phyloP scores from a whole-genome alignment of 2,329 filamentous ascomycete genomes.

The Cephalotrichum gorgonifer region DNA sequence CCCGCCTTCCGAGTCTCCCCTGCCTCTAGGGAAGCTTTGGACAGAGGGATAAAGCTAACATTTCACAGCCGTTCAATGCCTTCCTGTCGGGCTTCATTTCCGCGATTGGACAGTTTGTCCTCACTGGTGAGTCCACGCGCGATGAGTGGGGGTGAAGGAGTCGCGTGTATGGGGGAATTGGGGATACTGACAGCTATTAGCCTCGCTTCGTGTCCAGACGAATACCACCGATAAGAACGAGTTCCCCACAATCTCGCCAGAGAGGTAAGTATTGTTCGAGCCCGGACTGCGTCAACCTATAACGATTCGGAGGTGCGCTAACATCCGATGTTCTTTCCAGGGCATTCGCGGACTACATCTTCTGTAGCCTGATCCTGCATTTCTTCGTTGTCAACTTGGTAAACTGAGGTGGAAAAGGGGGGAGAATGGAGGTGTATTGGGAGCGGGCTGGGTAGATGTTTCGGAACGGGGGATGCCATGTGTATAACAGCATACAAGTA shows the following conservation, averaged over 20 bases:
- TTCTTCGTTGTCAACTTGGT: slow-evolving; percentile 99
- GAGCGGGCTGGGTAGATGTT: not conserved
- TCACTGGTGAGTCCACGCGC: slow-evolving; percentile 56
- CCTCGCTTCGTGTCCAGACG: slow-evolving; percentile 81
- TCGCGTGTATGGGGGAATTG: no score
- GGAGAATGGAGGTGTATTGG: not conserved
- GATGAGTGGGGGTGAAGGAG: no score
- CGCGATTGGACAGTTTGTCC: slow-evolving; percentile 93
- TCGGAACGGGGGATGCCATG: not conserved
- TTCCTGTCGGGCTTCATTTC: slow-evolving; percentile 93
- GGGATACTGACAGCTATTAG: slow-evolving; percentile 23
- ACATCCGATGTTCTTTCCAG: slow-evolving; percentile 31
- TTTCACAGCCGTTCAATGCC: slow-evolving; percentile 89
- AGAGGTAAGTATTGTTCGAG: slow-evolving; percentile 49
- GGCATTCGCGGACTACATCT: slow-evolving; percentile 92
- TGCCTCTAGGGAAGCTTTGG: no score
- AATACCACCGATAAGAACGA: slow-evolving; percentile 71
- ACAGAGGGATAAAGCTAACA: not conserved
- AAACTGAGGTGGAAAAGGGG: slow-evolving; percentile 48
- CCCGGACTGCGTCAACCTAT: not conserved
- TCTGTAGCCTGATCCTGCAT: slow-evolving; percentile 90
- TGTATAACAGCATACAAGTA: slow-evolving; percentile 4
- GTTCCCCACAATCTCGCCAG: slow-evolving; percentile 66
- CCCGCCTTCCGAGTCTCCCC: no score
- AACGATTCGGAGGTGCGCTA: not conserved